Conservation (phyloP, 371 early-diverging fungal genomes). For the Circinella umbellata region DNA sequence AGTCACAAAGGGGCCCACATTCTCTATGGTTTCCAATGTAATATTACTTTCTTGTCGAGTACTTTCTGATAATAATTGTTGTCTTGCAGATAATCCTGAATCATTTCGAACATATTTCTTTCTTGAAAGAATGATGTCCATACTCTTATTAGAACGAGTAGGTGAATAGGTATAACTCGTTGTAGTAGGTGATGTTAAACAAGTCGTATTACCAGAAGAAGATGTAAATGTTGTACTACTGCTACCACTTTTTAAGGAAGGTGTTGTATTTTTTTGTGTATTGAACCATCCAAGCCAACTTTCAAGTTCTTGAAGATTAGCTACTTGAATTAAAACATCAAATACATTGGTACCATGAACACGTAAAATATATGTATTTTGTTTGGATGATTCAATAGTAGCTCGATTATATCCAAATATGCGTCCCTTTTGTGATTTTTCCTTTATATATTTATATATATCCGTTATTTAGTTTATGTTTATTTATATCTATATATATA, state of each 20-base stretch:
- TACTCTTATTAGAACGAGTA: background rate
- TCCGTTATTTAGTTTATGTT: background rate
- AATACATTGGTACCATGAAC: slow-evolving; percentile 44
- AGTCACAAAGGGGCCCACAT: slow-evolving; percentile 12
- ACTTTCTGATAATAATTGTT: slow-evolving; percentile 3
- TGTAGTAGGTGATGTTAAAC: slow-evolving; percentile 5
- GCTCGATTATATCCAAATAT: slow-evolving; percentile 52
- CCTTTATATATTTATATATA: slow-evolving; percentile 23
- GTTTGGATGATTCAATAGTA: slow-evolving; percentile 33
- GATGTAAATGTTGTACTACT: slow-evolving; percentile 3
- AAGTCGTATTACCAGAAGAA: background rate
- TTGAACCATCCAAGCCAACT: slow-evolving; percentile 54
- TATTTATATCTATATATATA: background rate
- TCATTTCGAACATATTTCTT: background rate
- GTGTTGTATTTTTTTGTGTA: background rate
- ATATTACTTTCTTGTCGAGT: slow-evolving; percentile 13
- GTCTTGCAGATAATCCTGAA: background rate
- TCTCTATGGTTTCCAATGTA: slow-evolving; percentile 17
- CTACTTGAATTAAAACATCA: slow-evolving; percentile 57
- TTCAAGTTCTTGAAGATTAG: slow-evolving; percentile 41
- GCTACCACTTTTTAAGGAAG: background rate
- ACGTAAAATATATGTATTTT: slow-evolving; percentile 47
- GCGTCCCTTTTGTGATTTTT: slow-evolving; percentile 40
- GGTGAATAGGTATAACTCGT: background rate
- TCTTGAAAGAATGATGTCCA: background rate